Evolutionary conservation across 345 rosid genomes (phyloP).

Genomic region (Boechera stricta): DNA sequence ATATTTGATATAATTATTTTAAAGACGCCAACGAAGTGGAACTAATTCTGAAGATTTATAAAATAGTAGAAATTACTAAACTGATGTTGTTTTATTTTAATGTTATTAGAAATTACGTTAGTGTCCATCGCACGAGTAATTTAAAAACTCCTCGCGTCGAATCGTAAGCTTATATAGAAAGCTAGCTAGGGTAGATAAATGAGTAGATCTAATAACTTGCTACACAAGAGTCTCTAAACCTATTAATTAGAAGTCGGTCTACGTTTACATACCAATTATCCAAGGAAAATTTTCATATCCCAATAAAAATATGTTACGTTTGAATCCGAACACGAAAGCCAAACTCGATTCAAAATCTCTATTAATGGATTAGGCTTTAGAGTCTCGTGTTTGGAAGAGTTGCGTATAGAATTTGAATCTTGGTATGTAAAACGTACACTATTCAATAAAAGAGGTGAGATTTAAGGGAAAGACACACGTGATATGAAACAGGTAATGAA

Average conservation of each 20-base stretch:
- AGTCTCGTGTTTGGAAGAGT: constrained; percentile 21
- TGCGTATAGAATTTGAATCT: constrained; percentile 13
- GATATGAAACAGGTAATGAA: not conserved
- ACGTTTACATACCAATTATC: not conserved
- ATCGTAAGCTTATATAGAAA: constrained; percentile 9
- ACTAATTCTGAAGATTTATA: constrained; percentile 16
- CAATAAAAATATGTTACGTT: not conserved
- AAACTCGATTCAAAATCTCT: constrained; percentile 4
- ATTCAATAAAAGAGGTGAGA: constrained; percentile 21
- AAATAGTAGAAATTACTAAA: not conserved
- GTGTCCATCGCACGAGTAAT: not conserved
- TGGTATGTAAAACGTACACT: not conserved
- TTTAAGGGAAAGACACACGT: constrained; percentile 24
- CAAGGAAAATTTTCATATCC: not conserved
- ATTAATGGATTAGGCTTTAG: not conserved
- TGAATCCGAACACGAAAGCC: not conserved
- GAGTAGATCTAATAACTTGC: constrained; percentile 25
- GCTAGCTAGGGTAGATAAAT: not conserved
- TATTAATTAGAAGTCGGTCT: not conserved
- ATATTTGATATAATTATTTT: not conserved
- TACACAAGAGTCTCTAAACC: constrained; percentile 17
- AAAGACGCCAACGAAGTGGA: constrained; percentile 11
- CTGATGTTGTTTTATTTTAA: not conserved
- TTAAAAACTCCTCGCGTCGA: not conserved
- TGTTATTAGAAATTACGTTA: not conserved